Percentiles rank a stretch among this genome's conserved stretches.
phyloP scores from a whole-genome alignment of 768 basidiomycete species.

The Tylopilus sp. region DNA sequence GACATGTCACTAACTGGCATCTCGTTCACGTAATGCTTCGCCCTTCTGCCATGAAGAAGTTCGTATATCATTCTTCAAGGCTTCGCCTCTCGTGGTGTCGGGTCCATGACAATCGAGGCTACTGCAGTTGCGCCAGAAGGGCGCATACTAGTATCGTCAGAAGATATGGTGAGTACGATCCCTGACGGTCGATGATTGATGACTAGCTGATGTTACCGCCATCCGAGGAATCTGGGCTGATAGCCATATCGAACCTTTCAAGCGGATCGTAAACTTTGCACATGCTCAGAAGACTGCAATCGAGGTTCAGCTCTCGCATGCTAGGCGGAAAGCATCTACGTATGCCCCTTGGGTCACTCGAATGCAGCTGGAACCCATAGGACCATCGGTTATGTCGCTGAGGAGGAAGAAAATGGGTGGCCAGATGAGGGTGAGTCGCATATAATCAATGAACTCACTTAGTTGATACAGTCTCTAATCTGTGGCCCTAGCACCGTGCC shows the following conservation, averaged over 20 bases:
- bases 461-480: slow-evolving; percentile 37
- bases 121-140: slow-evolving; percentile 72
- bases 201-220: background rate
- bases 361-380: slow-evolving; percentile 33
- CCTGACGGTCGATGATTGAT: background rate
- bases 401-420: slow-evolving; percentile 64
- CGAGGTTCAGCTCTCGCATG: slow-evolving; percentile 79
- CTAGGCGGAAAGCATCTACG: slow-evolving; percentile 67
- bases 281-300: slow-evolving; percentile 68
- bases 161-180: slow-evolving; percentile 56
- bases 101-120: slow-evolving; percentile 71
- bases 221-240: slow-evolving; percentile 69
- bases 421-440: slow-evolving; percentile 49
- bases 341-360: slow-evolving; percentile 62
- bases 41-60: background rate
- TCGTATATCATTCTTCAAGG: slow-evolving; percentile 34
- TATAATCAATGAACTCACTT: background rate
- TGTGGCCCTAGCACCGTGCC: slow-evolving; percentile 57
- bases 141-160: slow-evolving; percentile 70
- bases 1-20: slow-evolving; percentile 82
- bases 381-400: slow-evolving; percentile 34
- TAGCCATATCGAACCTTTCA: slow-evolving; percentile 65
- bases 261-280: slow-evolving; percentile 69
- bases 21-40: slow-evolving; percentile 50
- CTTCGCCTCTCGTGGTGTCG: slow-evolving; percentile 69